phyloP scores from a whole-genome alignment of 768 basidiomycete species.

The Hysterangium stoloniferum region DNA sequence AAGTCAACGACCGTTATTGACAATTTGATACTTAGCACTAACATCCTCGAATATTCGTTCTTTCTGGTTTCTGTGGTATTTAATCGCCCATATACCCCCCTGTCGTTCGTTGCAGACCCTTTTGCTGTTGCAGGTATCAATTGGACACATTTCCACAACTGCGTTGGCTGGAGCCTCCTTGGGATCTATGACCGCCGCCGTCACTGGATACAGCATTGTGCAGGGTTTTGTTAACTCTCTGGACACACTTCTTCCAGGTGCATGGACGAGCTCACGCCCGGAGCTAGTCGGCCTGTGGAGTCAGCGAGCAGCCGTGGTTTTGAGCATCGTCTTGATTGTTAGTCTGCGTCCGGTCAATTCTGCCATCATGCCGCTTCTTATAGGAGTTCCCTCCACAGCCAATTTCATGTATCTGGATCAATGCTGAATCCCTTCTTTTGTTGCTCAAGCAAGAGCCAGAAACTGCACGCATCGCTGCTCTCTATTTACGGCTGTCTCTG shows the following conservation, averaged over 20 bases:
- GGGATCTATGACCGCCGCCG: slow-evolving; percentile 31
- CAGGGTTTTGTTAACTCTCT: slow-evolving; percentile 64
- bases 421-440: slow-evolving; percentile 71
- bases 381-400: slow-evolving; percentile 25
- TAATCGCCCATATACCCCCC: no score
- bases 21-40: background rate
- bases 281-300: slow-evolving; percentile 84
- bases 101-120: background rate
- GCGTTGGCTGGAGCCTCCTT: slow-evolving; percentile 45
- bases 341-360: slow-evolving; percentile 33
- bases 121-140: slow-evolving; percentile 23
- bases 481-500: slow-evolving; percentile 70
- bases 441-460: slow-evolving; percentile 73
- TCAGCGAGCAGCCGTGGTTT: slow-evolving; percentile 74
- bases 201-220: slow-evolving; percentile 38
- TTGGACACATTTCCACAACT: slow-evolving; percentile 47
- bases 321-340: slow-evolving; percentile 52
- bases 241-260: slow-evolving; percentile 89
- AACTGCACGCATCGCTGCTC: slow-evolving; percentile 65
- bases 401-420: slow-evolving; percentile 71
- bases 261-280: slow-evolving; percentile 87
- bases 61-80: slow-evolving; percentile 3
- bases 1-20: background rate
- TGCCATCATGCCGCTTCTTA: slow-evolving; percentile 7
- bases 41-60: slow-evolving; percentile 6